Percentiles rank a stretch among this genome's conserved stretches.
Evolutionary conservation across 108 stramenopile species (phyloP).

Genomic region (Cyclostephanos tholiformis): DNA sequence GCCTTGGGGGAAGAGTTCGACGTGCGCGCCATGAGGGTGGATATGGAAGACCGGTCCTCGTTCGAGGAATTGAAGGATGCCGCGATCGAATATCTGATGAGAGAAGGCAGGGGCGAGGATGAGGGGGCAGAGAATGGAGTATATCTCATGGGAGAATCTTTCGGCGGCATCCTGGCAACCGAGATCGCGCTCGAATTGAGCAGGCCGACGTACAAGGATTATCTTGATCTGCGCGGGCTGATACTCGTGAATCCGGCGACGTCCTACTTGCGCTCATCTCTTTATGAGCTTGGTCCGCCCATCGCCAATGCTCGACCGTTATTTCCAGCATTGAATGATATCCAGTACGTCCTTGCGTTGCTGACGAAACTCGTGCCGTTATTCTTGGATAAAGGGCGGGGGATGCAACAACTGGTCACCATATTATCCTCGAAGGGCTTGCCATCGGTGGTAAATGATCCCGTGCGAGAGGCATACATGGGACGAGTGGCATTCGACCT

Average conservation of each 20-base stretch:
- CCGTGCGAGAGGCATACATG: conserved; percentile 82
- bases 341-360: conserved; percentile 61
- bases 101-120: conserved; percentile 22
- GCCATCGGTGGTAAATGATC: conserved; percentile 77
- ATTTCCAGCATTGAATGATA: conserved; percentile 27
- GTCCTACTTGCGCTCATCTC: conserved; percentile 71
- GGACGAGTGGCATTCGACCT: conserved; percentile 80
- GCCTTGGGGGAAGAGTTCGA: conserved; percentile 79
- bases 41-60: conserved; percentile 78
- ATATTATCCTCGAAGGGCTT: conserved; percentile 77
- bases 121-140: conserved; percentile 30
- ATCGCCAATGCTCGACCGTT: conserved; percentile 54
- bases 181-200: conserved; percentile 63
- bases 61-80: conserved; percentile 66
- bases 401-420: conserved; percentile 60
- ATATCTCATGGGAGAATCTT: conserved; percentile 86
- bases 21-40: conserved; percentile 70
- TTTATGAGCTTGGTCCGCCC: conserved; percentile 66
- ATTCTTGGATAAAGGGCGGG: conserved; percentile 70
- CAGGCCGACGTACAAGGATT: conserved; percentile 15
- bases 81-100: conserved; percentile 53
- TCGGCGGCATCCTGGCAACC: conserved; percentile 82
- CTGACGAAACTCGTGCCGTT: conserved; percentile 64
- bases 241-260: conserved; percentile 87
- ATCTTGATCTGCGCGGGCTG: conserved; percentile 59